Percentiles rank a stretch among this genome's conserved stretches.
Conservation (phyloP, 2,329 filamentous ascomycete genomes). For the Aspergillus sclerotialis region DNA sequence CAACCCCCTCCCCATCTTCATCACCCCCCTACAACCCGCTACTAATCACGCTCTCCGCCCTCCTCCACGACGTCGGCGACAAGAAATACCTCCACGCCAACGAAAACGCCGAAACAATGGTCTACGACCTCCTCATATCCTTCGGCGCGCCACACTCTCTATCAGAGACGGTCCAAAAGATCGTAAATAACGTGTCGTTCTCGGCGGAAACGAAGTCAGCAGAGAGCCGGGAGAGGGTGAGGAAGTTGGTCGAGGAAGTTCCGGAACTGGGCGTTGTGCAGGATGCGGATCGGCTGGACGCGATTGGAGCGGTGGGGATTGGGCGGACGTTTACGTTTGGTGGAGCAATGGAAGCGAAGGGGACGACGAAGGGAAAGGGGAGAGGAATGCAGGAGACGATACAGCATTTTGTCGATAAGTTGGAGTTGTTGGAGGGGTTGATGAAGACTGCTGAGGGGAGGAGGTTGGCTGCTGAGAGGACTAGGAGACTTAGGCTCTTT, state of each 20-base stretch:
- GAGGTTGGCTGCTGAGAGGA: constrained; percentile 43
- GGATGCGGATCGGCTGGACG: constrained; percentile 88
- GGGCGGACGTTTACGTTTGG: constrained; percentile 71
- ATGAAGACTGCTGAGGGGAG: constrained; percentile 54
- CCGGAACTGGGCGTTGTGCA: constrained; percentile 81
- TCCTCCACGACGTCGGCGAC: constrained; percentile 86
- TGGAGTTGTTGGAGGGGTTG: constrained; percentile 56
- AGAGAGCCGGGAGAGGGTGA: constrained; percentile 52
- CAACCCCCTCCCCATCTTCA: too few relatives aligned
- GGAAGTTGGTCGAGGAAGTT: constrained; percentile 49
- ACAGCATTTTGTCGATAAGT: constrained; percentile 69
- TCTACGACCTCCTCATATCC: constrained; percentile 14
- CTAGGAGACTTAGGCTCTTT: constrained; percentile 44
- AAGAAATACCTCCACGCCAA: constrained; percentile 59
- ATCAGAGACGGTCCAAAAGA: constrained; percentile 60
- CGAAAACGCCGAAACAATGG: constrained; percentile 12
- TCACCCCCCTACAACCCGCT: constrained; percentile 48
- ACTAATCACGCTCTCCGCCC: constrained; percentile 60
- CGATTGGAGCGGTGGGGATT: constrained; percentile 79
- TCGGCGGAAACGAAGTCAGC: constrained; percentile 52
- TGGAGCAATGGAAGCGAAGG: constrained; percentile 45
- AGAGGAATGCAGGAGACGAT: constrained; percentile 58
- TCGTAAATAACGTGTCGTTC: constrained; percentile 74
- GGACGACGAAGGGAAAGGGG: constrained; percentile 10
- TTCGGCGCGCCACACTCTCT: constrained; percentile 38